Conservation (phyloP, 2,329 filamentous ascomycete genomes). For the Cytospora schulzeri region DNA sequence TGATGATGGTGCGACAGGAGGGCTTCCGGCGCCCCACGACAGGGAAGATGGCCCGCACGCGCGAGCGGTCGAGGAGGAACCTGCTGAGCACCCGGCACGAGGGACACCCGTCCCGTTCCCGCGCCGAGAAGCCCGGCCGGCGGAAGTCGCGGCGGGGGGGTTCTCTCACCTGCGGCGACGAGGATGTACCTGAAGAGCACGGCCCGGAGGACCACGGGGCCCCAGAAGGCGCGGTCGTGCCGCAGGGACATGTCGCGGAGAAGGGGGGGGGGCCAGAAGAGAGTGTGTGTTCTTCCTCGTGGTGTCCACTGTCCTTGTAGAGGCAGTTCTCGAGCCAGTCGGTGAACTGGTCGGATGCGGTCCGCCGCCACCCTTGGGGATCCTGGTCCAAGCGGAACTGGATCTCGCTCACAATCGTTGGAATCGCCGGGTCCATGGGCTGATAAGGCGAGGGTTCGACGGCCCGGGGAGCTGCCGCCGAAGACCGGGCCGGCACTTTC, state of each 20-base stretch:
- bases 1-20: not conserved
- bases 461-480: not conserved
- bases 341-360: not conserved
- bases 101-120: not conserved
- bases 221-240: not conserved
- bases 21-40: not conserved
- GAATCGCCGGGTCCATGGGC: not conserved
- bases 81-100: not conserved
- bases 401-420: not conserved
- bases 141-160: not conserved
- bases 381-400: not conserved
- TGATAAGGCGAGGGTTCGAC: not conserved
- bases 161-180: not conserved
- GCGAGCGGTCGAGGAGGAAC: not conserved
- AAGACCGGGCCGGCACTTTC: not conserved
- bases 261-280: not conserved
- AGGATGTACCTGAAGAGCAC: not conserved
- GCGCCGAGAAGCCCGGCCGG: not conserved
- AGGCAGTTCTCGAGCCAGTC: not conserved
- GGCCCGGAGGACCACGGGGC: not conserved
- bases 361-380: not conserved
- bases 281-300: too few species aligned
- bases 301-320: too few species aligned
- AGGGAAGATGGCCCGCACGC: not conserved
- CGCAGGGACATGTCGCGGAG: not conserved